Conservation (phyloP, 441 rosid species). For the Bruguiera hainesii region DNA sequence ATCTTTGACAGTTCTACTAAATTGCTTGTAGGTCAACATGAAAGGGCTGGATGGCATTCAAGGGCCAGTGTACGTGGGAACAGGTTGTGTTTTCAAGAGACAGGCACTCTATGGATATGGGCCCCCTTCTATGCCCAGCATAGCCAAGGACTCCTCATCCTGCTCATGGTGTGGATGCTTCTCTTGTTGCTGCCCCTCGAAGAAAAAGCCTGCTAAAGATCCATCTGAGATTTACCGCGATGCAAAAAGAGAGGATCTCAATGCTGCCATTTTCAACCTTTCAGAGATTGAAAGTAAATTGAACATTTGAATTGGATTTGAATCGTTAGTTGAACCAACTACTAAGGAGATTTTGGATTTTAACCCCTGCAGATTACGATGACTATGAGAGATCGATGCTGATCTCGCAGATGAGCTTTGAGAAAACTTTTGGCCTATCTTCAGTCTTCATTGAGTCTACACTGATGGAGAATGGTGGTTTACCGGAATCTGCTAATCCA, state of each 20-base stretch:
- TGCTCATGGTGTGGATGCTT: slow-evolving; percentile 55
- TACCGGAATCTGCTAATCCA: slow-evolving; percentile 75
- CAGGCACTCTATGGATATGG: slow-evolving; percentile 95
- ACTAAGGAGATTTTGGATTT: slow-evolving; percentile 9
- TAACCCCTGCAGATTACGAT: slow-evolving; percentile 57
- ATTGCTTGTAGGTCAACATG: slow-evolving; percentile 75
- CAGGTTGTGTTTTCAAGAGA: slow-evolving; percentile 87
- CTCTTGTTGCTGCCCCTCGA: slow-evolving; percentile 65
- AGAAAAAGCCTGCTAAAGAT: slow-evolving; percentile 63
- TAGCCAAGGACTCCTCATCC: slow-evolving; percentile 57
- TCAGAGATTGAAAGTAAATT: slow-evolving; percentile 81
- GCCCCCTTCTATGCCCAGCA: slow-evolving; percentile 70
- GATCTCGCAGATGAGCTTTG: slow-evolving; percentile 82
- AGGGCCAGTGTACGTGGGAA: slow-evolving; percentile 95
- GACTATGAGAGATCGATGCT: slow-evolving; percentile 92
- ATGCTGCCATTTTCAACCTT: slow-evolving; percentile 90
- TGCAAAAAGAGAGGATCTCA: slow-evolving; percentile 78
- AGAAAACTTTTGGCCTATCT: slow-evolving; percentile 91
- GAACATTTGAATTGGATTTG: slow-evolving; percentile 7
- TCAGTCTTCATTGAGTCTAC: slow-evolving; percentile 93
- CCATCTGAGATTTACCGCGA: slow-evolving; percentile 65
- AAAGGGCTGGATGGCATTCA: slow-evolving; percentile 95
- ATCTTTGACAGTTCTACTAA: slow-evolving; percentile 15
- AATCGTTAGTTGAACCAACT: slow-evolving; percentile 5
- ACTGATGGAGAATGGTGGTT: slow-evolving; percentile 84